A percentile compares a stretch with the other conserved stretches of the same genome.
Conservation (phyloP, 2,329 filamentous ascomycete genomes). For the Zelopaecilomyces penicillatus region DNA sequence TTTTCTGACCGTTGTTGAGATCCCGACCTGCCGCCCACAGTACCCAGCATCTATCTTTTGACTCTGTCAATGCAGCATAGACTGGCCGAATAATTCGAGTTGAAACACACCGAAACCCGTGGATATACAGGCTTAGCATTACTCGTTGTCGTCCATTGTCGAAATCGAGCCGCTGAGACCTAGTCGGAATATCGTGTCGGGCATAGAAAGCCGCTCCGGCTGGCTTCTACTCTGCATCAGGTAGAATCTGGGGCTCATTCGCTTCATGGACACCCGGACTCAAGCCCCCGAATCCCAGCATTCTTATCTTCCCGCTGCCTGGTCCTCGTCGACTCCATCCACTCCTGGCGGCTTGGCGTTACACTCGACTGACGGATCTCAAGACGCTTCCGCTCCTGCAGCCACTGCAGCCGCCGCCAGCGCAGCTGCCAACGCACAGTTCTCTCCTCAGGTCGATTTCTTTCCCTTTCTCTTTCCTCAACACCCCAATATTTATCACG, state of each 20-base stretch:
- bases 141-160: no score
- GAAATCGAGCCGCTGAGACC: no score
- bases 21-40: no score
- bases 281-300: constrained; percentile 29
- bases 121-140: no score
- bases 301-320: constrained; percentile 27
- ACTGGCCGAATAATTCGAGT: no score
- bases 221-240: constrained; percentile 1
- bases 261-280: constrained; percentile 32
- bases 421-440: constrained; percentile 22
- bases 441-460: constrained; percentile 41
- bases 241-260: constrained; percentile 9
- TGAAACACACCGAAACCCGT: no score
- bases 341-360: constrained; percentile 18
- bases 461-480: constrained; percentile 51
- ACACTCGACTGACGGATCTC: constrained; percentile 22
- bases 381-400: constrained; percentile 18
- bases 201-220: constrained; percentile 6
- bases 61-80: no score
- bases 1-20: no score
- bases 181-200: no score
- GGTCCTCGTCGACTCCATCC: constrained; percentile 20
- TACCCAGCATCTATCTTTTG: no score
- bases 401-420: constrained; percentile 12
- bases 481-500: constrained; percentile 51